Conservation (phyloP, 108 stramenopile species). For the Cyclostephanos tholiformis region DNA sequence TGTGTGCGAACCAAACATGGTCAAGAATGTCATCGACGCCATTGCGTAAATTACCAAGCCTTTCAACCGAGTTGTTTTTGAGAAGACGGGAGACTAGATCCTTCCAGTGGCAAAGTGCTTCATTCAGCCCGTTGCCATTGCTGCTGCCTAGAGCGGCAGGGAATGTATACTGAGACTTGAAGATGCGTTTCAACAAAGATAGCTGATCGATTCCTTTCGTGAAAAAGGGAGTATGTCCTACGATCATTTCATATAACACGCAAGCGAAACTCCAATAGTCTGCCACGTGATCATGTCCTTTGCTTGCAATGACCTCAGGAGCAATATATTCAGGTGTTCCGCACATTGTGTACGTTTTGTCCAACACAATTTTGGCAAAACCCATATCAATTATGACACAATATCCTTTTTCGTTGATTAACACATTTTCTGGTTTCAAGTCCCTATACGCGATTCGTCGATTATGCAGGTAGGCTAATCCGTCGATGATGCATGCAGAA, state of each 20-base stretch:
- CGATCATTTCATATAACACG: conserved; percentile 83
- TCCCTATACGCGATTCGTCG: conserved; percentile 86
- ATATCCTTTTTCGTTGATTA: conserved; percentile 81
- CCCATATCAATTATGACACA: conserved; percentile 85
- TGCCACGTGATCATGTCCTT: conserved; percentile 4
- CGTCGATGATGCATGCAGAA: conserved; percentile 57
- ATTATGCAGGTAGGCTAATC: conserved; percentile 51
- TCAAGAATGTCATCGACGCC: neutral
- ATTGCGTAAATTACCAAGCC: no score
- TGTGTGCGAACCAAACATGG: conserved; percentile 1
- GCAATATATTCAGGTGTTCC: conserved; percentile 94
- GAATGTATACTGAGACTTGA: conserved; percentile 67
- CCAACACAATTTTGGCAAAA: conserved; percentile 76
- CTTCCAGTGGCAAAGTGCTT: no score
- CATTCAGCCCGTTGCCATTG: no score
- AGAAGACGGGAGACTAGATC: no score
- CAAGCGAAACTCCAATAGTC: conserved; percentile 1
- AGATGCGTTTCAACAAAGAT: conserved; percentile 81
- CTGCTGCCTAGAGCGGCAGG: conserved; percentile 14
- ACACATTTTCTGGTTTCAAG: conserved; percentile 90
- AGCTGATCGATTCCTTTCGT: conserved; percentile 82
- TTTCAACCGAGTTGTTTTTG: no score
- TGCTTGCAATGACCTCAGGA: conserved; percentile 78
- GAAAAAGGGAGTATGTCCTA: conserved; percentile 80
- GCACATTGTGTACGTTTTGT: conserved; percentile 85